phyloP scores from a whole-genome alignment of 805 yeast genomes.

The Ogataea naganishii region DNA sequence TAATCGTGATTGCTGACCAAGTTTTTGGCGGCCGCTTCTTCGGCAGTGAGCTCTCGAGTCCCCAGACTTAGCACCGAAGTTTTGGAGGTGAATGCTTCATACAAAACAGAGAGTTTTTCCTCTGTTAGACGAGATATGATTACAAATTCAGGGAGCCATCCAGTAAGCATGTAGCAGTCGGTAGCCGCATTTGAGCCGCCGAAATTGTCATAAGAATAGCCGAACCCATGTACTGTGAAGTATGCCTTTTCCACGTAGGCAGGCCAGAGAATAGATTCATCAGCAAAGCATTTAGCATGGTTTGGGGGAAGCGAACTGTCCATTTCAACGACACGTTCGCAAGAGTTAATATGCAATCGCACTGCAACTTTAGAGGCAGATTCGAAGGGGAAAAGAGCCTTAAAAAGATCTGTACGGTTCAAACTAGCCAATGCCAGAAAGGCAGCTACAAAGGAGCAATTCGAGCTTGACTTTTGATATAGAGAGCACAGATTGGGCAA shows the following conservation, averaged over 20 bases:
- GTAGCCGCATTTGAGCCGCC: conserved; percentile 70
- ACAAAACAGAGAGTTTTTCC: conserved; percentile 22
- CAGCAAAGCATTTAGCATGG: conserved; percentile 27
- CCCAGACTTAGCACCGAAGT: conserved; percentile 56
- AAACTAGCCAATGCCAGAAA: conserved; percentile 38
- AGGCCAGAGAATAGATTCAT: conserved; percentile 44
- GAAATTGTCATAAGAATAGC: conserved; percentile 47
- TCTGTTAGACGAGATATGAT: conserved; percentile 24
- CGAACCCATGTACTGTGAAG: conserved; percentile 36
- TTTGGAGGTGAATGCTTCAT: conserved; percentile 21
- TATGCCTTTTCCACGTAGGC: conserved; percentile 75
- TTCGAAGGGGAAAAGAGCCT: conserved; percentile 14
- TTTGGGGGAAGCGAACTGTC: conserved; percentile 37
- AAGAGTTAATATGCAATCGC: conserved; percentile 44
- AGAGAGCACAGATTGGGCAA: conserved; percentile 16
- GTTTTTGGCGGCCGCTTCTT: conserved; percentile 24
- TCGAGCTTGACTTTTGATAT: conserved; percentile 44
- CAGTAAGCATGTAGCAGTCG: conserved; percentile 57
- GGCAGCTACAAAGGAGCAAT: conserved; percentile 74
- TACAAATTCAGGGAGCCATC: conserved; percentile 65
- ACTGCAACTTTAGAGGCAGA: conserved; percentile 22
- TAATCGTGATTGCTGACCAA: conserved; percentile 66
- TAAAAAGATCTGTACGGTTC: conserved; percentile 19
- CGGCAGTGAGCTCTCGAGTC: conserved; percentile 38
- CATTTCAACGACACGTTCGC: conserved; percentile 34